Conservation (phyloP, 352 stramenopile genomes). For the Phytophthora ohioensis region DNA sequence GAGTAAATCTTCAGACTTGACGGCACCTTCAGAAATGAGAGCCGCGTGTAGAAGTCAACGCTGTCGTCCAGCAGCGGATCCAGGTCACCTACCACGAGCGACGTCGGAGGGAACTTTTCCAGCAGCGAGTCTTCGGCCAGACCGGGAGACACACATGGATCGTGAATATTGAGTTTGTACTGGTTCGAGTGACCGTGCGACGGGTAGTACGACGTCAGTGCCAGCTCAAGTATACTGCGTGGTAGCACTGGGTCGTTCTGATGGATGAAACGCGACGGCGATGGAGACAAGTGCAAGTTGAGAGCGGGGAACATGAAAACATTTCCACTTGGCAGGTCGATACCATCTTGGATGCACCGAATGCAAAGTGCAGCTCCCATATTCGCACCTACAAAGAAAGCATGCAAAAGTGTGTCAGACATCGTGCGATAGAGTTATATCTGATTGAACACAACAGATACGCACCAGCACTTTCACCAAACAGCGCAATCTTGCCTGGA, state of each 20-base stretch:
- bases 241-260: constrained; percentile 89
- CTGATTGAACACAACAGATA: background rate
- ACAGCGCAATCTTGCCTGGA: constrained; percentile 74
- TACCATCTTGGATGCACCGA: constrained; percentile 81
- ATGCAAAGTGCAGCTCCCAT: constrained; percentile 86
- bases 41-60: constrained; percentile 91
- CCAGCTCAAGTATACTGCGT: constrained; percentile 79
- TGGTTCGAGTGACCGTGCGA: constrained; percentile 84
- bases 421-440: background rate
- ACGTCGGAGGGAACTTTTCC: constrained; percentile 81
- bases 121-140: constrained; percentile 82
- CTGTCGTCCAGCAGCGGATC: constrained; percentile 90
- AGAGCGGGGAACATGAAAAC: constrained; percentile 93
- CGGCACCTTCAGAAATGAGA: constrained; percentile 81
- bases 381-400: constrained; percentile 69
- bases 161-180: constrained; percentile 91
- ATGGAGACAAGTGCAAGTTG: constrained; percentile 89
- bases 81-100: constrained; percentile 85
- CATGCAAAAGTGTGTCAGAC: background rate
- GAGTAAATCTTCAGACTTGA: constrained; percentile 88
- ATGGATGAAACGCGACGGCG: constrained; percentile 88
- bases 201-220: constrained; percentile 88
- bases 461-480: constrained; percentile 87
- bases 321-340: constrained; percentile 78
- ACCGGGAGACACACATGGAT: constrained; percentile 86